These are phyloP conservation scores for Leptographium lundbergii DNA, from an alignment of 2,329 filamentous ascomycete species.

Conservation along the genomic window DNA sequence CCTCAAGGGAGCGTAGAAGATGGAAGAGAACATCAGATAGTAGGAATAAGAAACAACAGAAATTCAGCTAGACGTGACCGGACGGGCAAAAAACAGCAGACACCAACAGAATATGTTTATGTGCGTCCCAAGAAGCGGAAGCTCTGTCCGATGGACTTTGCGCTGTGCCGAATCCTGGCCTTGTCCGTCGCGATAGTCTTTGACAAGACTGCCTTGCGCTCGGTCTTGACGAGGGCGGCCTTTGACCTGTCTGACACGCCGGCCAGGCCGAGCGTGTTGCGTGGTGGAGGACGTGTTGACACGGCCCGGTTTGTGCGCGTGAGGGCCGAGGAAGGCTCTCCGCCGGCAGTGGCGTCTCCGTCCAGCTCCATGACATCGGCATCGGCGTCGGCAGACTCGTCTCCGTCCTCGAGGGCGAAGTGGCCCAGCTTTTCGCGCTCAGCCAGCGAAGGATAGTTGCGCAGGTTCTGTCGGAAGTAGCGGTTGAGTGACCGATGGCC, in stretches of 20 bases:
- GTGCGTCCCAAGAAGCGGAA: conserved; percentile 9
- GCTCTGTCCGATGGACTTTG: conserved; percentile 10
- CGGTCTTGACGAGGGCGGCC: conserved; percentile 4
- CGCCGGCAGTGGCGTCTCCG: conserved; percentile 1
- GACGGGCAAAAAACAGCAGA: not conserved
- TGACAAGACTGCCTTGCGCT: conserved; percentile 5
- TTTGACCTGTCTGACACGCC: conserved; percentile 9
- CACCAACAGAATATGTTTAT: not conserved
- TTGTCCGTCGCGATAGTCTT: conserved; percentile 6
- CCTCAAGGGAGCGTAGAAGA: not conserved
- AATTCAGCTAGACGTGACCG: not conserved
- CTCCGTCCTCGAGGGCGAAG: conserved; percentile 10
- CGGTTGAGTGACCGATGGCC: conserved; percentile 78
- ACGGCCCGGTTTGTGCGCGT: not conserved
- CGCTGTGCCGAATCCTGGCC: conserved; percentile 7
- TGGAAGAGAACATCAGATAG: not conserved
- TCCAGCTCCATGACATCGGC: not conserved
- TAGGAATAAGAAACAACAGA: not conserved
- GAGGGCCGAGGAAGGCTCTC: not conserved
- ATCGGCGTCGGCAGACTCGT: conserved; percentile 4
- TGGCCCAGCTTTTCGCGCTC: conserved; percentile 30
- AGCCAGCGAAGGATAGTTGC: conserved; percentile 65
- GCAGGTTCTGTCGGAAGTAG: conserved; percentile 89
- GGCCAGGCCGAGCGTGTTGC: conserved; percentile 6
- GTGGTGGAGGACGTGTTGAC: conserved; percentile 6